These are phyloP conservation scores for Schwanniomyces sp. DNA, from an alignment of 805 yeast genomes.

Conservation along the genomic window DNA sequence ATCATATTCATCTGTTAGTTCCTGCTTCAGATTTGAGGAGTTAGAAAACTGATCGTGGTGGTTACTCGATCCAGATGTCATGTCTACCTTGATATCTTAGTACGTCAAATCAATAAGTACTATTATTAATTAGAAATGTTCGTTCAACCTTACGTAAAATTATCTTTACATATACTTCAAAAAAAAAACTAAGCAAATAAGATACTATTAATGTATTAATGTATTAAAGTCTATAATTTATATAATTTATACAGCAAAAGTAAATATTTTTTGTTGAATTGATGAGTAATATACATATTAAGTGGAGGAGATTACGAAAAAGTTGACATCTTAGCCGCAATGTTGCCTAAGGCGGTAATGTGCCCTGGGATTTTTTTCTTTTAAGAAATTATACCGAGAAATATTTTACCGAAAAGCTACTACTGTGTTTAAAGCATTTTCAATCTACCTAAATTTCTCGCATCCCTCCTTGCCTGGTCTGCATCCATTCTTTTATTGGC, in stretches of 20 bases:
- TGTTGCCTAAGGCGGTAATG: too few species aligned
- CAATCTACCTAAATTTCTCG: constrained; percentile 37
- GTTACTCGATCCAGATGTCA: neutral
- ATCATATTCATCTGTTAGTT: neutral
- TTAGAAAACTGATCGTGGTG: neutral
- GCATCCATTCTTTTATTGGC: constrained; percentile 51
- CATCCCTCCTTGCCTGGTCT: constrained; percentile 47
- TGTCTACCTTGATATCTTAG: neutral
- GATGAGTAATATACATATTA: neutral
- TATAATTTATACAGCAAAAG: neutral
- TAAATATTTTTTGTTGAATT: neutral
- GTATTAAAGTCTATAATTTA: neutral
- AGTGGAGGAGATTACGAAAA: neutral
- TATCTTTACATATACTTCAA: too few species aligned
- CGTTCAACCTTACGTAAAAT: too few species aligned
- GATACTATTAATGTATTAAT: too few species aligned
- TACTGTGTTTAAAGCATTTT: constrained; percentile 11
- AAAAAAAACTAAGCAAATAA: too few species aligned
- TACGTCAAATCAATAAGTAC: too few species aligned
- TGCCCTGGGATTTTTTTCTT: too few species aligned
- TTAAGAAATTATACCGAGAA: too few species aligned
- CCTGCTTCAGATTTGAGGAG: neutral
- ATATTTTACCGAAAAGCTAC: neutral
- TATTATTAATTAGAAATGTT: too few species aligned
- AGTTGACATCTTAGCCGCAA: too few species aligned